Percentiles rank a stretch among this genome's conserved stretches.
Conservation (phyloP, 805 yeast species). For the Ascoidea asiatica region DNA sequence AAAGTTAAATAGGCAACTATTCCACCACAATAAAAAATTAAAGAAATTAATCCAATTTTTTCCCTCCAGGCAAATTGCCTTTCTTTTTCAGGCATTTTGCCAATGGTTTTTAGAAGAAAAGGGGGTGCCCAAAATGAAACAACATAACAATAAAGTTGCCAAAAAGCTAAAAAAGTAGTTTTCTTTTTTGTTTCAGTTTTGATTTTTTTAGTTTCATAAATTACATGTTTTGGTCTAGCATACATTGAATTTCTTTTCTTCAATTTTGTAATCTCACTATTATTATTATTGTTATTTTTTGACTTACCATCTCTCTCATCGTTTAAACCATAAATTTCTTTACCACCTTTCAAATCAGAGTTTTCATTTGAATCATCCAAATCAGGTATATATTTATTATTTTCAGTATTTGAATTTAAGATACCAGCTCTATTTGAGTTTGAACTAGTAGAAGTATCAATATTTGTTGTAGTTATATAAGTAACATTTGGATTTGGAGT, state of each 20-base stretch:
- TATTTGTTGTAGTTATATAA: too few relatives aligned
- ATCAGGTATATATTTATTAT: conserved; percentile 18
- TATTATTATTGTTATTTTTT: conserved; percentile 7
- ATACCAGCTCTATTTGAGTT: neutral
- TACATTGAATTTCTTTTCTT: conserved; percentile 9
- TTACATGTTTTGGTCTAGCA: neutral
- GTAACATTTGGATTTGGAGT: neutral
- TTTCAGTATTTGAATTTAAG: neutral
- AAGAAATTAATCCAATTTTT: conserved; percentile 71
- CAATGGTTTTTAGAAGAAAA: conserved; percentile 54
- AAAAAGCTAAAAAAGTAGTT: conserved; percentile 23
- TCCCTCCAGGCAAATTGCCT: conserved; percentile 97
- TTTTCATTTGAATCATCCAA: conserved; percentile 41
- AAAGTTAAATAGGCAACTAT: conserved; percentile 79
- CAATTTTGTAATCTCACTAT: neutral
- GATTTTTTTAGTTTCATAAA: conserved; percentile 6
- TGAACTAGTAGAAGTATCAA: too few relatives aligned
- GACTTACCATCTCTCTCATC: conserved; percentile 1
- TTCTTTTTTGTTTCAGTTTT: conserved; percentile 5
- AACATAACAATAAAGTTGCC: conserved; percentile 71
- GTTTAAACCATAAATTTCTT: neutral
- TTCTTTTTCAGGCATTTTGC: conserved; percentile 54
- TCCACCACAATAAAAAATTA: conserved; percentile 63
- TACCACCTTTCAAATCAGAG: neutral
- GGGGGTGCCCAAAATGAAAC: conserved; percentile 92